Evolutionary conservation across 306 rosid genomes (phyloP), one percentile per base, ranked within the genome.

Genomic region (Gynostemma pentaphyllum): DNA sequence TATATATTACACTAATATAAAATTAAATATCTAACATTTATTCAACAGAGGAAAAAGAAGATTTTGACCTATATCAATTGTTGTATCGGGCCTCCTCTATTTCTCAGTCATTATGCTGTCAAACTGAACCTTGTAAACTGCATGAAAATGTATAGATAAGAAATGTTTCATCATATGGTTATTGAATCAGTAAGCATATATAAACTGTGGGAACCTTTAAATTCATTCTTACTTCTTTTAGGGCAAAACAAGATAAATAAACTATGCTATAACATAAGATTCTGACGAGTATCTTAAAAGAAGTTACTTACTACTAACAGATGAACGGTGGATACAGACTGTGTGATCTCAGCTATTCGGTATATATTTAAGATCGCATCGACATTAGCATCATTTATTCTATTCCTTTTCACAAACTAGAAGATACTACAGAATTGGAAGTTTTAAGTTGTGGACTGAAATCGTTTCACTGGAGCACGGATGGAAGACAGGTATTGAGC

Each of bases 391-490:
- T n/a, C 32, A 5, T 37, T 27, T 59, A 22, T 60, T 39, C 65
- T 7, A 23, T 36, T 13, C 7, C 4, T 23, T 23, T 40, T 40
- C 32, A 60, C 21, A 40, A 40, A 39, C 48, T 39, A 39, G 2
- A 42, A 11, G 12, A 14, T 14, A 42, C 16, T 42, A 2, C 53
- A 45, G 44, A 22, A 26, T 45, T 63, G 54, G n/a, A 44, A 47
- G 36, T n/a, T 62, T n/a, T 42, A 83, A 12, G 77, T 22, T 7
- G 75, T 27, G 39, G 81, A 77, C 47, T 62, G 30, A 30, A 22
- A 77, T 56, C 95, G 79, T 70, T 82, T 80, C 21, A 84, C 81
- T 1, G 96, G 95, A 64, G 96, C 95, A 67, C 77, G 73, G 66
- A 79, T 76, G 13, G 92, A 85, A 51, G 84, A 80, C 24, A 91